These are phyloP conservation scores for Chloridella minuta DNA, from an alignment of 352 stramenopile species.

Conservation along the genomic window DNA sequence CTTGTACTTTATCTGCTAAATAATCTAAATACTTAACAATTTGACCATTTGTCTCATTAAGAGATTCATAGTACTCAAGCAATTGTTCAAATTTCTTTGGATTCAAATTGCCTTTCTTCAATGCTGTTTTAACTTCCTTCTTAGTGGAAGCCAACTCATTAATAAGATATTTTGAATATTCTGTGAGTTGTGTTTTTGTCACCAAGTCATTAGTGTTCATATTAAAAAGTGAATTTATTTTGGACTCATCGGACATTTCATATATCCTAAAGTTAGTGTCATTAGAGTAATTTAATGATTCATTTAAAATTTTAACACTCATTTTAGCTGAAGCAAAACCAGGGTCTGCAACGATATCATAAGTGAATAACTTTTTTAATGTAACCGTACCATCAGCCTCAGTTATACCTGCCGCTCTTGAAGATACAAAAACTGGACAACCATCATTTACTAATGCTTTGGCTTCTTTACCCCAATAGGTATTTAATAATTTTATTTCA, in stretches of 20 bases:
- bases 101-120: too few relatives aligned
- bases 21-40: not conserved
- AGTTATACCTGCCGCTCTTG: not conserved
- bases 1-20: not conserved
- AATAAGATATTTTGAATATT: conserved; percentile 5
- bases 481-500: conserved; percentile 6
- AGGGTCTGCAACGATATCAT: conserved; percentile 11
- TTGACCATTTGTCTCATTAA: not conserved
- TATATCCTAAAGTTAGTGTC: too few relatives aligned
- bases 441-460: not conserved
- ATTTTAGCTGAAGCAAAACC: not conserved
- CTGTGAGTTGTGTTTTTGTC: too few relatives aligned
- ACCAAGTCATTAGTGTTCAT: too few relatives aligned
- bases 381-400: conserved; percentile 2
- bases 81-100: too few relatives aligned
- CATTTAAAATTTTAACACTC: not conserved
- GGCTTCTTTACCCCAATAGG: not conserved
- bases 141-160: too few relatives aligned
- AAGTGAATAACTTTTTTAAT: conserved; percentile 11
- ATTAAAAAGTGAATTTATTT: too few relatives aligned
- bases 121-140: too few relatives aligned
- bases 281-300: not conserved
- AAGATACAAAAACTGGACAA: not conserved
- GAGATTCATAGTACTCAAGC: not conserved
- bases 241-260: too few relatives aligned